phyloP scores from a whole-genome alignment of 208 protist genomes.

The Acanthamoeba divionensis region DNA sequence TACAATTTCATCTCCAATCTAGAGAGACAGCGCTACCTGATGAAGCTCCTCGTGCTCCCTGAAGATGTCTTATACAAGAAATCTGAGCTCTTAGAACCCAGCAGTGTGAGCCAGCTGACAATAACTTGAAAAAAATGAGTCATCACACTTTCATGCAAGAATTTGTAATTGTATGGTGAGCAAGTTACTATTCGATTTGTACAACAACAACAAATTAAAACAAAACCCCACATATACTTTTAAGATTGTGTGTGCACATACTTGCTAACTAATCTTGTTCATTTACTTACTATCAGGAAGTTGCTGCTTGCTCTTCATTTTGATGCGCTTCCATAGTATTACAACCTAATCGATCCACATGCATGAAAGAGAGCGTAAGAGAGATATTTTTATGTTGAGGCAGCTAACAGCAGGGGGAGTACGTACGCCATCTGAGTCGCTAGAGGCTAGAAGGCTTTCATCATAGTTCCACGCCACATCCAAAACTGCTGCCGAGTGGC shows the following conservation, averaged over 20 bases:
- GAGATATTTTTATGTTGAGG: not conserved
- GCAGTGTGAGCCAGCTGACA: too few relatives aligned
- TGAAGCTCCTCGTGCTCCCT: not conserved
- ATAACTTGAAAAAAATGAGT: too few relatives aligned
- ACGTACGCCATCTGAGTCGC: not conserved
- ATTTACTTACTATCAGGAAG: too few relatives aligned
- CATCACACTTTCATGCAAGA: too few relatives aligned
- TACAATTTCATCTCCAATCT: not conserved
- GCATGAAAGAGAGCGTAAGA: not conserved
- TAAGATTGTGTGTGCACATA: too few relatives aligned
- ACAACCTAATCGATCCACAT: not conserved
- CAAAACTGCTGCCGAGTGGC: conserved; percentile 3
- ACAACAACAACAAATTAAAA: too few relatives aligned
- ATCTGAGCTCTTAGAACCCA: not conserved
- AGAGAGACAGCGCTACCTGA: not conserved
- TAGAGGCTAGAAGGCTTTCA: conserved; percentile 14
- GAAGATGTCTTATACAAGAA: conserved; percentile 42
- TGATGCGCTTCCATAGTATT: conserved; percentile 49
- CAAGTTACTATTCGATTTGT: too few relatives aligned
- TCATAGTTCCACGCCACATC: conserved; percentile 53
- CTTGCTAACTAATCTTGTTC: too few relatives aligned
- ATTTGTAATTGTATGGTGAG: too few relatives aligned
- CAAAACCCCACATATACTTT: too few relatives aligned
- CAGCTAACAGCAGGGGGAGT: not conserved
- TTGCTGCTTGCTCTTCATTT: conserved; percentile 33